Evolutionary conservation across 208 protist genomes (phyloP).

Genomic region (Herpetomonas muscarum): DNA sequence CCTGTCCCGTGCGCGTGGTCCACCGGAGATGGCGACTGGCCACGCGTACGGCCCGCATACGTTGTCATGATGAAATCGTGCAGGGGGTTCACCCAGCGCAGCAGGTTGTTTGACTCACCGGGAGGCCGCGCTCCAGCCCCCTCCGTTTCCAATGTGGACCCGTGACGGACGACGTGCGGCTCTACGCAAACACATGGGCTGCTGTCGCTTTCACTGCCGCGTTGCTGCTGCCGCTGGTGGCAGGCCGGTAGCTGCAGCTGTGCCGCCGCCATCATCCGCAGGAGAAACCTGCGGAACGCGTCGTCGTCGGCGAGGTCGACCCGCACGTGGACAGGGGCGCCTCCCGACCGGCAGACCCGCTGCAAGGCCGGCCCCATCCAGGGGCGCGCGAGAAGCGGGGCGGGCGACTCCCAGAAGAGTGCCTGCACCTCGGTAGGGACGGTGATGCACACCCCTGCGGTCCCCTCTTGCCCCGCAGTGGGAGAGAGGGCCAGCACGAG

Average conservation of each 20-base stretch:
- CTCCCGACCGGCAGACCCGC: too few species aligned
- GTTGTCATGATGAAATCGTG: constrained; percentile 2
- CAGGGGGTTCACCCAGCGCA: constrained; percentile 33
- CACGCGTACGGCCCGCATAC: background rate
- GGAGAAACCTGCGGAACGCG: constrained; percentile 39
- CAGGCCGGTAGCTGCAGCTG: constrained; percentile 4
- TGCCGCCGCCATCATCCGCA: constrained; percentile 25
- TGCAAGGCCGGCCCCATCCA: constrained; percentile 3
- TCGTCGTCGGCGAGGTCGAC: constrained; percentile 48
- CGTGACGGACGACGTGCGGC: background rate
- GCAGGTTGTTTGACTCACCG: constrained; percentile 3
- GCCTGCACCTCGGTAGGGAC: background rate
- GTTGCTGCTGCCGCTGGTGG: background rate
- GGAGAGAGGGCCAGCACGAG: background rate
- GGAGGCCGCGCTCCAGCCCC: too few species aligned
- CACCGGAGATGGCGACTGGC: background rate
- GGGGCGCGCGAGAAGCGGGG: background rate
- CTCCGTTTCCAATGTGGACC: too few species aligned
- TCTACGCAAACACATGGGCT: background rate
- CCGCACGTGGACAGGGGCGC: background rate
- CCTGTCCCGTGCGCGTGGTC: background rate
- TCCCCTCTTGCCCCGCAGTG: background rate
- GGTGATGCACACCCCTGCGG: background rate
- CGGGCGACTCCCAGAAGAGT: background rate
- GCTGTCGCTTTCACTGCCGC: background rate